Percentiles rank a stretch among this genome's conserved stretches.
Conservation (phyloP, 2,329 filamentous ascomycete genomes). For the Corniculantispora saksenae region DNA sequence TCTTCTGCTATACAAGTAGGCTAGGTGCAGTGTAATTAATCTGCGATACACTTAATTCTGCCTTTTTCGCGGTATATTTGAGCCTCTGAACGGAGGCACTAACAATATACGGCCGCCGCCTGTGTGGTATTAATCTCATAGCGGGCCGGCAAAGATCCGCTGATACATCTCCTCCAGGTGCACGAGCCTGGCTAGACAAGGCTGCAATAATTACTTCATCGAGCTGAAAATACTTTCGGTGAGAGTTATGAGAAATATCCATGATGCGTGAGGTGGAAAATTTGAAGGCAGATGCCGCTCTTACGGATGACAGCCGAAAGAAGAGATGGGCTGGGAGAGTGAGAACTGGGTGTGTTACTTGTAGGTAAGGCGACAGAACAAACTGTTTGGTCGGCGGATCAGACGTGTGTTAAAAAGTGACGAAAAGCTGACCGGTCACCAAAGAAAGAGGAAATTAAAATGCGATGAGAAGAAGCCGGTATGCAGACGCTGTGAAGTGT, state of each 20-base stretch:
- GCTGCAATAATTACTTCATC: background rate
- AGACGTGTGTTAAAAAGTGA: no score
- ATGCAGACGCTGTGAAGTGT: background rate
- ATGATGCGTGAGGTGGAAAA: background rate
- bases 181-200: background rate
- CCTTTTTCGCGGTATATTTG: no score
- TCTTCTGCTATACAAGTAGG: no score
- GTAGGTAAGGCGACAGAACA: no score
- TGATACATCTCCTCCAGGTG: background rate
- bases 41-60: no score
- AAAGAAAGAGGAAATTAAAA: background rate
- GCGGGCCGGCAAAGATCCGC: background rate
- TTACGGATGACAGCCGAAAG: background rate
- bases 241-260: background rate
- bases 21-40: no score
- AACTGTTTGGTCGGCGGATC: no score
- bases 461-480: background rate
- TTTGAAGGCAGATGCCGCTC: background rate
- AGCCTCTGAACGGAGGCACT: no score
- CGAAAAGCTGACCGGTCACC: background rate
- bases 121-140: background rate
- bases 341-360: background rate
- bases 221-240: background rate
- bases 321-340: background rate
- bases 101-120: no score